Base-by-base conservation (phyloP, 2,329 filamentous ascomycete genomes). In the Ceratocystis lukuohia region DNA sequence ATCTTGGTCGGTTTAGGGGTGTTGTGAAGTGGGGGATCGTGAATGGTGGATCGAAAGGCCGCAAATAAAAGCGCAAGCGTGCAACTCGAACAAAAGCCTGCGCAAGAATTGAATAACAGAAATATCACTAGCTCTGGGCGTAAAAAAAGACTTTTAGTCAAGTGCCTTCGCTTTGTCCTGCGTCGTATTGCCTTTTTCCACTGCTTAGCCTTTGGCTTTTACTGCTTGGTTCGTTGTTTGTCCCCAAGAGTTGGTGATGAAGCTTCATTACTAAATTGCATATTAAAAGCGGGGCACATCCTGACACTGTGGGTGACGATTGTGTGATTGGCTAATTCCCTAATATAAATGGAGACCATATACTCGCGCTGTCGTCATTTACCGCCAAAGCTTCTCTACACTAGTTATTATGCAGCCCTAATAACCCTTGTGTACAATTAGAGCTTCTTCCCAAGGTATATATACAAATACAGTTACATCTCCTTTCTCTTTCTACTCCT, bases 381-480 rank as follows among this genome's bases (percentile, higher is more conserved):
- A 28, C 53, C 22, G 53, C 53, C 53, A 57, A 22, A 57, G 53
- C 53, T 57, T 57, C 53, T 30, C 30, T 25, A 5, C 25, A 28
- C 53, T 57, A 22, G 37, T 37, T 10, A 12, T 37, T 37, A 37
- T 37, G 37, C 10, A 37, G 37, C 37, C 37, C 37, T 37, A 37
- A 37, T 37, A 37, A 57, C 22, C 10, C 17, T n/a, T n/a, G 17
- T 15, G 8, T 28, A 17, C 17, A 28, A 30, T 20, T n/a, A 15
- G 28, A 15, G 22, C 10, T 30, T 12, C 17, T 44, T 25, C 17
- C 20, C 59, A 12, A 20, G 41, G 4, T 44, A 45, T 62, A 65
- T 57, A 45, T 30, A 65, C 53, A 62, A 62, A n/a, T 61, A 62
- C n/a, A 62, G 41, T n/a, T 22, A 28, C 53, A 57, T 41, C 12